Conservation (phyloP, 345 rosid species). For the Bruguiera sexangula region DNA sequence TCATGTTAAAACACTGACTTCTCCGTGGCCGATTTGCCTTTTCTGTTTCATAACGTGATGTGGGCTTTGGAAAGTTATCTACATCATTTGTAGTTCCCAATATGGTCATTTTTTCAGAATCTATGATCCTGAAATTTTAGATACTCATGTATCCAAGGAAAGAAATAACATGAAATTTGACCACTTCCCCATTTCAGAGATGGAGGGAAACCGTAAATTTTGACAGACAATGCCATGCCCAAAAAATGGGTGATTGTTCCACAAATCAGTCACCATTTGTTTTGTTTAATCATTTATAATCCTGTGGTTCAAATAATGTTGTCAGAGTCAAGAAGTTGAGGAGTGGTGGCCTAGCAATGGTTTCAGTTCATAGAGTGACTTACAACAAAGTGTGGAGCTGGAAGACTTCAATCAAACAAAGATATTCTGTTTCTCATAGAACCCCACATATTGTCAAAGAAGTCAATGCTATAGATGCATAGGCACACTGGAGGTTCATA, state of each 20-base stretch:
- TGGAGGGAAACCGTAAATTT: no score
- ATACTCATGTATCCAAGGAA: no score
- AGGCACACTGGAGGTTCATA: background rate
- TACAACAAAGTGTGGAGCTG: background rate
- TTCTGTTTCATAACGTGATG: background rate
- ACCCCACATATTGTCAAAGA: background rate
- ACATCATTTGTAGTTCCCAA: background rate
- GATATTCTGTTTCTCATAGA: background rate
- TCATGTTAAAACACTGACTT: background rate
- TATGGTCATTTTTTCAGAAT: background rate
- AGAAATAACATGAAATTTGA: no score
- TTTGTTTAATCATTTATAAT: conserved; percentile 5
- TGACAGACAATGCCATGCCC: no score
- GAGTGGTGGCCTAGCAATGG: background rate
- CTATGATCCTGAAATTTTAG: no score
- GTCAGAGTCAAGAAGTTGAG: conserved; percentile 27
- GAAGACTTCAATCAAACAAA: background rate
- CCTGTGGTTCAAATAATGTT: background rate
- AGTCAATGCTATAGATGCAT: background rate
- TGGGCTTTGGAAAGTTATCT: background rate
- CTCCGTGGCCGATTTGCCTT: background rate
- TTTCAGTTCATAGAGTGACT: background rate
- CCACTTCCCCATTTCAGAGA: no score
- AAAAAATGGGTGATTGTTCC: background rate
- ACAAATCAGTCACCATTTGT: background rate